A percentile compares a stretch with the other conserved stretches of the same genome.
Conservation (phyloP, 2,329 filamentous ascomycete genomes). For the Trichophyton schoenleinii region DNA sequence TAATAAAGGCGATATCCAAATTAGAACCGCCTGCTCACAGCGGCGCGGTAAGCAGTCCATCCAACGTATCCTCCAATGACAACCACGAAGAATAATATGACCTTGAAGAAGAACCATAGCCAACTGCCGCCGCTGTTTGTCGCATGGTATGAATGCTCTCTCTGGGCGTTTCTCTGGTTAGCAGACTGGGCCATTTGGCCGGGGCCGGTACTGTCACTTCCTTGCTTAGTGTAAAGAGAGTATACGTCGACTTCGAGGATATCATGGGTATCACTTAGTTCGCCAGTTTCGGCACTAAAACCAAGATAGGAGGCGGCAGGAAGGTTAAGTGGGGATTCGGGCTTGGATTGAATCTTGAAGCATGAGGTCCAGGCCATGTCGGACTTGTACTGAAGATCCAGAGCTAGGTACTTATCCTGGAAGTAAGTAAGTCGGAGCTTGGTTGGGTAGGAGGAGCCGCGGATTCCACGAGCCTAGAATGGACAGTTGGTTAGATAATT, state of each 20-base stretch:
- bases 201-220: slow-evolving; percentile 16
- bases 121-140: slow-evolving; percentile 39
- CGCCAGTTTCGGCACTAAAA: slow-evolving; percentile 68
- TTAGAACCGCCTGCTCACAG: slow-evolving; percentile 34
- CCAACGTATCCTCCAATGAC: slow-evolving; percentile 69
- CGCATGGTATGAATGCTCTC: slow-evolving; percentile 8
- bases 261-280: slow-evolving; percentile 95
- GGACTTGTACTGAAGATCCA: slow-evolving; percentile 88
- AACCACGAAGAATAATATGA: slow-evolving; percentile 59
- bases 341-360: slow-evolving; percentile 56
- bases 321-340: slow-evolving; percentile 58
- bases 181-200: slow-evolving; percentile 15
- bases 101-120: slow-evolving; percentile 68
- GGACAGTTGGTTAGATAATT: neutral
- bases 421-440: slow-evolving; percentile 89
- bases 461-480: slow-evolving; percentile 62
- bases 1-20: neutral
- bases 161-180: slow-evolving; percentile 16
- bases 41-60: slow-evolving; percentile 66
- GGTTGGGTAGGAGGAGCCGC: slow-evolving; percentile 65
- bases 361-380: slow-evolving; percentile 81
- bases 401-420: slow-evolving; percentile 79
- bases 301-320: slow-evolving; percentile 57
- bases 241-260: slow-evolving; percentile 75
- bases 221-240: slow-evolving; percentile 66